phyloP scores from a whole-genome alignment of 352 stramenopile species.

The Pythium myriotylum region DNA sequence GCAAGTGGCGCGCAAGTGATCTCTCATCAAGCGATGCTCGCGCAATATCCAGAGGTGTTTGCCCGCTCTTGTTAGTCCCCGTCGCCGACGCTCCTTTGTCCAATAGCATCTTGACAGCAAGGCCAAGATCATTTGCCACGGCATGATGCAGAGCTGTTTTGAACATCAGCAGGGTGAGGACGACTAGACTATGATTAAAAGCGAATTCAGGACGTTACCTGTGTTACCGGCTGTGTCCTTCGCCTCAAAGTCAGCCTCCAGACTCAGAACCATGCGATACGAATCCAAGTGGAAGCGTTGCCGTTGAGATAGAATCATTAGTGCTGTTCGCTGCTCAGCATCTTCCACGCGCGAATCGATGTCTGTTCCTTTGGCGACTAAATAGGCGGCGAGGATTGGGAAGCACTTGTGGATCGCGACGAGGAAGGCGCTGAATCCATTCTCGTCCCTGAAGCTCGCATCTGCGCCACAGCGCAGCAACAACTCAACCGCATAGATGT shows the following conservation, averaged over 20 bases:
- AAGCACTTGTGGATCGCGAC: conserved; percentile 73
- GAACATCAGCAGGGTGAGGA: neutral
- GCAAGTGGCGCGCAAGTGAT: conserved; percentile 44
- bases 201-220: conserved; percentile 33
- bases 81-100: conserved; percentile 54
- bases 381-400: conserved; percentile 74
- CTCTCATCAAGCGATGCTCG: conserved; percentile 34
- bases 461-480: conserved; percentile 65
- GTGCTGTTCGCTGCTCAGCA: conserved; percentile 45
- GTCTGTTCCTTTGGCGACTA: conserved; percentile 73
- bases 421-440: conserved; percentile 66
- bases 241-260: conserved; percentile 52
- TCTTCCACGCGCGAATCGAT: conserved; percentile 62
- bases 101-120: conserved; percentile 71
- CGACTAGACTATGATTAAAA: no score
- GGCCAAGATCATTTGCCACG: conserved; percentile 55
- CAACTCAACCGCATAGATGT: conserved; percentile 81
- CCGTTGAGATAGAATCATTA: conserved; percentile 72
- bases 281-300: conserved; percentile 82
- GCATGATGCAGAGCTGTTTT: conserved; percentile 64
- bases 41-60: conserved; percentile 60
- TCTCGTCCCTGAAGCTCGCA: conserved; percentile 47
- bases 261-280: conserved; percentile 80
- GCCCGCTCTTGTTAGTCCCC: conserved; percentile 42
- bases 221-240: conserved; percentile 72